phyloP scores from a whole-genome alignment of 1,284 basidiomycete species.

The Ustilago esculenta region DNA sequence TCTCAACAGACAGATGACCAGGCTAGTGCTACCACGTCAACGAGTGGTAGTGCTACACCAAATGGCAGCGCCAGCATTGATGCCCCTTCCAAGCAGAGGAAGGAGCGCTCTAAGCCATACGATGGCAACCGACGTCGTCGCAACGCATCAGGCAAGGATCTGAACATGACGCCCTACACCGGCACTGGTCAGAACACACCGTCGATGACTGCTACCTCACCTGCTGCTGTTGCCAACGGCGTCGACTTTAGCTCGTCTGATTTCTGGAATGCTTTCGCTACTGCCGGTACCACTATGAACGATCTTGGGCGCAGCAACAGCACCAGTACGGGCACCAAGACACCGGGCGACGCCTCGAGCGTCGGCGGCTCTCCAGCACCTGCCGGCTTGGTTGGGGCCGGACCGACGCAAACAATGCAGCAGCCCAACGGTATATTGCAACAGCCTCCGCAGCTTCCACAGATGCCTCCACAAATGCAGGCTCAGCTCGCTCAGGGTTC shows the following conservation, averaged over 20 bases:
- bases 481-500: slow-evolving; percentile 55
- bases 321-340: slow-evolving; percentile 43
- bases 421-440: slow-evolving; percentile 16
- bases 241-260: slow-evolving; percentile 43
- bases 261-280: slow-evolving; percentile 53
- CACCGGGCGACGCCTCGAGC: slow-evolving; percentile 42
- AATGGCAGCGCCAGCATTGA: slow-evolving; percentile 25
- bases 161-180: slow-evolving; percentile 49
- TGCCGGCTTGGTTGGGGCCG: slow-evolving; percentile 6
- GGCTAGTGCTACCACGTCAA: slow-evolving; percentile 8
- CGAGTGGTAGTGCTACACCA: slow-evolving; percentile 38
- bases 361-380: slow-evolving; percentile 31
- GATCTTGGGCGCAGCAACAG: slow-evolving; percentile 44
- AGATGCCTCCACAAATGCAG: slow-evolving; percentile 36
- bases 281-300: slow-evolving; percentile 30
- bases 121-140: slow-evolving; percentile 48
- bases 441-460: slow-evolving; percentile 15
- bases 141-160: slow-evolving; percentile 42
- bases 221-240: slow-evolving; percentile 13
- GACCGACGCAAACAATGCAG: slow-evolving; percentile 11
- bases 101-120: slow-evolving; percentile 60
- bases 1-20: slow-evolving; percentile 20
- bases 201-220: slow-evolving; percentile 21
- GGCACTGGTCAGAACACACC: slow-evolving; percentile 48
- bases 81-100: slow-evolving; percentile 22